Evolutionary conservation across 2,329 filamentous ascomycete genomes (phyloP), one percentile per base, ranked within the genome.

Genomic region (Cucurbitaria berberidis): DNA sequence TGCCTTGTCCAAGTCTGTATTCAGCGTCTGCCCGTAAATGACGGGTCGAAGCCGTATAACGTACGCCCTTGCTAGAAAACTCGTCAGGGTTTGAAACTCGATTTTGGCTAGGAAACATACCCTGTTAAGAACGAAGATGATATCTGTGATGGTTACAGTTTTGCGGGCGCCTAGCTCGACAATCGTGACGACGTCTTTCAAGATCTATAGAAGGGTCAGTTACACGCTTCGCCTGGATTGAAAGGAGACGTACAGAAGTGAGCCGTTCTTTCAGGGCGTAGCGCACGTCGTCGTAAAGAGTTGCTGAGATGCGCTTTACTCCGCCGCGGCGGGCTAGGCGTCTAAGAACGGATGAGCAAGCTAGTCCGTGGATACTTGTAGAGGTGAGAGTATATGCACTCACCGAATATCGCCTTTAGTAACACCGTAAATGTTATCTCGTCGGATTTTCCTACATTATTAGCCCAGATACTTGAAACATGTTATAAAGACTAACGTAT

Each of bases 301-400:
- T 59, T 0, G 69, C 82, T 0, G 86, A 87, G 8, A 93, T 91
- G 0, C 89, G 80, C 69, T 92, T 92, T 0, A 93, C 87, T 0
- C 90, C 90, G 1, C 89, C 90, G 6, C 90, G 85, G 5, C 90
- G 84, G 1, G 90, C 90, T 0, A 93, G 75, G 35, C 89, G 86
- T 60, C 89, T 73, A 29, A 6, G 27, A 24, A 3, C 8, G 34
- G 3, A 35, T 69, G 45, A 66, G 60, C 27, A 50, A 24, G 18
- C 11, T 13, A 19, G 29, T 34, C 15, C 5, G 13, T 34, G 13
- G 30, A 34, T 13, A 34, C 15, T n/a, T 16, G 30, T 34, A 3
- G 30, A 34, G 11, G 30, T 16, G 30, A 16, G 1, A 27, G 18
- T 48, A 7, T 21, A 48, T 40, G 9, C 6, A 61, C 69, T 44